These are phyloP conservation scores for Alternaria brassicae DNA, from an alignment of 2,329 filamentous ascomycete genomes.

Conservation along the genomic window DNA sequence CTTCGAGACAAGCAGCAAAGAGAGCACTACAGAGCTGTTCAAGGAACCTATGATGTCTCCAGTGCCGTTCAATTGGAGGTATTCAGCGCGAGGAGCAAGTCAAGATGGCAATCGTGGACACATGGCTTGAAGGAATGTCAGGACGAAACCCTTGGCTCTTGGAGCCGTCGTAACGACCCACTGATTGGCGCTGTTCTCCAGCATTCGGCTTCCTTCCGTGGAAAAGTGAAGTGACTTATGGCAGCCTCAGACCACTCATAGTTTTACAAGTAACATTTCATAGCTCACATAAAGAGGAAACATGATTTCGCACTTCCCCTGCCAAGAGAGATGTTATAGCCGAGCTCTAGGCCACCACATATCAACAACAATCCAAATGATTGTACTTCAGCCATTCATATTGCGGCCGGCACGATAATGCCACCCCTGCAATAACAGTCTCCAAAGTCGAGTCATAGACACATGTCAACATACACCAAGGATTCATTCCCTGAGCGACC, in stretches of 20 bases:
- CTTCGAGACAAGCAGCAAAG: neutral
- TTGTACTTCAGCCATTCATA: neutral
- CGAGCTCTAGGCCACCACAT: neutral
- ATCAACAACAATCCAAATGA: neutral
- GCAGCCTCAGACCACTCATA: neutral
- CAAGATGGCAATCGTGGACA: neutral
- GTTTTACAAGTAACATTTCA: neutral
- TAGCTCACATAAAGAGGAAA: neutral
- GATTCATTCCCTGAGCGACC: conserved; percentile 1
- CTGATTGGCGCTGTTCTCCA: neutral
- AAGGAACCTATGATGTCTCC: neutral
- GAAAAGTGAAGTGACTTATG: neutral
- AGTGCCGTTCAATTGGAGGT: neutral
- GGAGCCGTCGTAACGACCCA: neutral
- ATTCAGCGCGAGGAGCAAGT: neutral
- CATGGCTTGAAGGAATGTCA: neutral
- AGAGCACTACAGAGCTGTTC: neutral
- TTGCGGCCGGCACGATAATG: neutral
- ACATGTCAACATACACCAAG: conserved; percentile 1
- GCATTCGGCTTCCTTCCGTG: neutral
- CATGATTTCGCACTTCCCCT: neutral
- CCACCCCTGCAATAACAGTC: neutral
- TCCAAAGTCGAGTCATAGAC: neutral
- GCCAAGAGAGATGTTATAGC: too few species aligned
- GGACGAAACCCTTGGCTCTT: neutral